Conservation (phyloP, 1,284 basidiomycete genomes). For the Stereum hirsutum region DNA sequence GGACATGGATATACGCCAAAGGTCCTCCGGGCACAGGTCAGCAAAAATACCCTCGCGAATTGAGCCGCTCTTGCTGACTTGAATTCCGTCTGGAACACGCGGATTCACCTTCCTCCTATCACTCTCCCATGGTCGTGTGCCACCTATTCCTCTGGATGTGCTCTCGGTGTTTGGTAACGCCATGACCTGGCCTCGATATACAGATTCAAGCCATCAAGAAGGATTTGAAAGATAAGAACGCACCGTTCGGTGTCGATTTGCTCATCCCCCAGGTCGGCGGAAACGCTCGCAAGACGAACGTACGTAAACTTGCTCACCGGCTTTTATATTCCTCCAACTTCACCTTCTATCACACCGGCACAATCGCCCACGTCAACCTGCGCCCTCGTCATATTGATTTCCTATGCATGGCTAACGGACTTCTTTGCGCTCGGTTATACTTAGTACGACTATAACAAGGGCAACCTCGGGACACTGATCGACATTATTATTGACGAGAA, state of each 20-base stretch:
- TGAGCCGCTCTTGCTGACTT: no score
- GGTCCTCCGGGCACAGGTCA: constrained; percentile 63
- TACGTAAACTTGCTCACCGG: constrained; percentile 23
- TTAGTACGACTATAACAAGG: constrained; percentile 76
- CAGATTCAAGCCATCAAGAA: constrained; percentile 71
- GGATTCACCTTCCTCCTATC: no score
- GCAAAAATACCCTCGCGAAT: no score
- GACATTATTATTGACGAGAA: constrained; percentile 86
- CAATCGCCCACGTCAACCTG: no score
- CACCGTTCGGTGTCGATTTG: constrained; percentile 83
- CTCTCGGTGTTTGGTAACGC: no score
- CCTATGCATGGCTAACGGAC: background rate
- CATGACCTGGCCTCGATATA: background rate
- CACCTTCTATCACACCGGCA: no score
- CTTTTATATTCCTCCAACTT: background rate
- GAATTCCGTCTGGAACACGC: no score
- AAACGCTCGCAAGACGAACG: constrained; percentile 79
- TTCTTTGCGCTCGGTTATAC: background rate
- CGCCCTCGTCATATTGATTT: no score
- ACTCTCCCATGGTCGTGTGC: no score
- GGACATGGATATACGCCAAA: constrained; percentile 78
- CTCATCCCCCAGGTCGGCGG: constrained; percentile 79
- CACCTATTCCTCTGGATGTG: background rate
- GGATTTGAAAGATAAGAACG: constrained; percentile 57
- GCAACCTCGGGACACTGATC: constrained; percentile 70